phyloP scores from a whole-genome alignment of 768 basidiomycete genomes.

The Lactifluus piperatus region DNA sequence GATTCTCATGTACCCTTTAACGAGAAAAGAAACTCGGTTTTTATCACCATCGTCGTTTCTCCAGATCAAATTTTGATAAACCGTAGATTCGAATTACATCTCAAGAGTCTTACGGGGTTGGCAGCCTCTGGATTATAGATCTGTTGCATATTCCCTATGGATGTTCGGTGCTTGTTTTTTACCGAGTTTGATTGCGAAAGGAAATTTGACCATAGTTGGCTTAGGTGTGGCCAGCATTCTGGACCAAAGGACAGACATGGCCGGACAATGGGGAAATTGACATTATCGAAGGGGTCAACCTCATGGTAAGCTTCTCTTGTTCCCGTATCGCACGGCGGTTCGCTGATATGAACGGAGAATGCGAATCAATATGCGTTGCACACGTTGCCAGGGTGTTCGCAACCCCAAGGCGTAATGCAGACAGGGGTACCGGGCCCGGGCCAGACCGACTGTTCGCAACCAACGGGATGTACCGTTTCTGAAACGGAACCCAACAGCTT shows the following conservation, averaged over 20 bases:
- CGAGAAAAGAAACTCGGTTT: constrained; percentile 52
- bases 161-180: constrained; percentile 35
- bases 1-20: constrained; percentile 41
- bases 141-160: constrained; percentile 45
- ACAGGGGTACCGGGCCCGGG: constrained; percentile 27
- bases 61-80: constrained; percentile 2
- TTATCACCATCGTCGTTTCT: constrained; percentile 9
- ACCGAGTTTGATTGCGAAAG: background rate
- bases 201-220: constrained; percentile 12
- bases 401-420: constrained; percentile 26
- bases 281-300: constrained; percentile 46
- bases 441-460: constrained; percentile 26
- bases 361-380: constrained; percentile 53
- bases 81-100: constrained; percentile 39
- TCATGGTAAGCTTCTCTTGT: constrained; percentile 20
- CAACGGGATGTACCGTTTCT: constrained; percentile 31
- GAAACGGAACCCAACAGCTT: constrained; percentile 34
- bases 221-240: constrained; percentile 34
- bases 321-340: background rate
- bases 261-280: constrained; percentile 35
- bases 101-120: constrained; percentile 34
- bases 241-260: constrained; percentile 33
- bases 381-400: constrained; percentile 34
- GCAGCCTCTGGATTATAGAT: constrained; percentile 42
- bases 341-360: background rate